Conservation (phyloP, 768 basidiomycete genomes). For the Boletellus sp. region DNA sequence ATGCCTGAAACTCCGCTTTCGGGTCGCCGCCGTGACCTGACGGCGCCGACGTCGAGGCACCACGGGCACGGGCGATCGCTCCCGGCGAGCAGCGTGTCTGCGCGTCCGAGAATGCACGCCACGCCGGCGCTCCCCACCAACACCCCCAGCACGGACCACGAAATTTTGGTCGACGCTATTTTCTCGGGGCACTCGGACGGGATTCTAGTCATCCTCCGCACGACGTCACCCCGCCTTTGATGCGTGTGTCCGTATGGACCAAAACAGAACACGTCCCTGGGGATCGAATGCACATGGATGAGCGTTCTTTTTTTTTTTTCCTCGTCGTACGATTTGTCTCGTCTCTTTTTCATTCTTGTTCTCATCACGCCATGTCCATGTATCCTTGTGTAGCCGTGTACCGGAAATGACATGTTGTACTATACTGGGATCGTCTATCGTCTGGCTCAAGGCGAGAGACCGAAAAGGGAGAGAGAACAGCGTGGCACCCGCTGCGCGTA, state of each 20-base stretch:
- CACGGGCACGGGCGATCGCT: conserved; percentile 14
- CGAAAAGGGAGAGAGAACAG: too few species aligned
- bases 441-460: too few species aligned
- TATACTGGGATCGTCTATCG: too few species aligned
- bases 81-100: not conserved
- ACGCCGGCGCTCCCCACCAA: not conserved
- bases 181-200: conserved; percentile 87
- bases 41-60: conserved; percentile 11
- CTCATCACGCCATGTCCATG: not conserved
- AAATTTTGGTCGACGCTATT: conserved; percentile 69
- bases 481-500: too few species aligned
- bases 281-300: not conserved
- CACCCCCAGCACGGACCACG: conserved; percentile 14
- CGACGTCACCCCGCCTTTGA: conserved; percentile 30
- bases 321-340: not conserved
- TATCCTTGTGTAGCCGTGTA: too few species aligned
- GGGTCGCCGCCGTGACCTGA: conserved; percentile 31
- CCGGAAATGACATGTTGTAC: too few species aligned
- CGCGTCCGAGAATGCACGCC: conserved; percentile 10
- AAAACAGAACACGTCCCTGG: not conserved
- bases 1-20: conserved; percentile 25
- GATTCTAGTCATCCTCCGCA: conserved; percentile 72
- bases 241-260: not conserved
- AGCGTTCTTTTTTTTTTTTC: not conserved
- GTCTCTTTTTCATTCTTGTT: not conserved